A percentile compares a stretch with the other conserved stretches of the same genome.
phyloP scores from a whole-genome alignment of 768 basidiomycete species.

The Leccinum aurantiacum region DNA sequence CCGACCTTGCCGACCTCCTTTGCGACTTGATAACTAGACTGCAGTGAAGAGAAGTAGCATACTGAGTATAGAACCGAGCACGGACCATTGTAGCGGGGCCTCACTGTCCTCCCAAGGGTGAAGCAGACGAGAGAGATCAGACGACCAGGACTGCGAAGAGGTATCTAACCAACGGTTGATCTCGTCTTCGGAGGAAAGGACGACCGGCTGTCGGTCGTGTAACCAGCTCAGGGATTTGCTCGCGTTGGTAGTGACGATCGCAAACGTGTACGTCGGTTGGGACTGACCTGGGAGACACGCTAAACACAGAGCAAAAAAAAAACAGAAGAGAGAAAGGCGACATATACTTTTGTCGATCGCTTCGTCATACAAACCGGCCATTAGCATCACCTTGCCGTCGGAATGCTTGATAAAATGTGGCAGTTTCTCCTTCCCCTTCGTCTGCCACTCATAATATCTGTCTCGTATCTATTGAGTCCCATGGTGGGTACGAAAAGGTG shows the following conservation, averaged over 20 bases:
- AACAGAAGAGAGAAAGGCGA: background rate
- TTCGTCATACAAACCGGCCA: conserved; percentile 87
- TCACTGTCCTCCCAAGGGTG: conserved; percentile 53
- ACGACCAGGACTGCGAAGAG: conserved; percentile 61
- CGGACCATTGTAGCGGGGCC: conserved; percentile 68
- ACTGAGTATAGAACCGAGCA: conserved; percentile 1
- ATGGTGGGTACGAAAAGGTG: background rate
- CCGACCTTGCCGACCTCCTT: conserved; percentile 90
- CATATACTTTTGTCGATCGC: conserved; percentile 61
- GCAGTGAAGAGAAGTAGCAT: background rate
- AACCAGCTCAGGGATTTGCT: conserved; percentile 75
- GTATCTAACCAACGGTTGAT: conserved; percentile 81
- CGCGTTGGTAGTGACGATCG: conserved; percentile 84
- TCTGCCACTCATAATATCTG: conserved; percentile 95
- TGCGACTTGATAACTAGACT: conserved; percentile 79
- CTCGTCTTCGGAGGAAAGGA: conserved; percentile 62
- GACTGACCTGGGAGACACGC: conserved; percentile 42
- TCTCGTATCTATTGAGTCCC: background rate
- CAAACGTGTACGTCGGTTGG: conserved; percentile 73
- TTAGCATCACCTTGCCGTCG: conserved; percentile 65
- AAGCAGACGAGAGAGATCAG: conserved; percentile 57
- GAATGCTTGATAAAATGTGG: conserved; percentile 80
- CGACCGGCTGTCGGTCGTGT: conserved; percentile 89
- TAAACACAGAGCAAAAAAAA: background rate
- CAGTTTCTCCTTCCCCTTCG: conserved; percentile 73